phyloP scores from a whole-genome alignment of 805 yeast genomes.

The Clavispora carvajalis region DNA sequence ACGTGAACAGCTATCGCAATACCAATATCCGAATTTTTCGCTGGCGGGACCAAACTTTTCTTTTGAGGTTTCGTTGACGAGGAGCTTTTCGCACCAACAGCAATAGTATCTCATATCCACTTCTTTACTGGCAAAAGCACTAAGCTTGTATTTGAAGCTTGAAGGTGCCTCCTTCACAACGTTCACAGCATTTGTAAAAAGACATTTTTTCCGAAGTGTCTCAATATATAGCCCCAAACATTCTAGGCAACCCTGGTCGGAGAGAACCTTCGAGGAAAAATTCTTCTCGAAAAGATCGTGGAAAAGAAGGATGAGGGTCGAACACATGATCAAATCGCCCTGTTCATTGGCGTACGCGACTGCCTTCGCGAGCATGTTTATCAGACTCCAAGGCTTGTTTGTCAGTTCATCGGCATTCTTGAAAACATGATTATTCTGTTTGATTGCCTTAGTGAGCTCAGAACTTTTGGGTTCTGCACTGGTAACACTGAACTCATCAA shows the following conservation, averaged over 20 bases:
- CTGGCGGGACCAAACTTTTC: conserved; percentile 19
- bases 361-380: conserved; percentile 44
- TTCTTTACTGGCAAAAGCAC: conserved; percentile 31
- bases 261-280: conserved; percentile 10
- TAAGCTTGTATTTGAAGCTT: conserved; percentile 22
- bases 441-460: conserved; percentile 23
- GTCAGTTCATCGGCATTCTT: background rate
- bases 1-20: conserved; percentile 66
- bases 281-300: conserved; percentile 20
- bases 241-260: conserved; percentile 40
- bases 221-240: conserved; percentile 55
- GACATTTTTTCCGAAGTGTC: conserved; percentile 41
- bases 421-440: conserved; percentile 1
- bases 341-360: conserved; percentile 51
- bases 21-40: conserved; percentile 68
- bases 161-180: conserved; percentile 42
- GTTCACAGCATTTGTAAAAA: conserved; percentile 55
- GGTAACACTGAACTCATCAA: conserved; percentile 13
- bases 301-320: conserved; percentile 54
- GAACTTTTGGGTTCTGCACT: conserved; percentile 14
- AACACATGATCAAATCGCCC: conserved; percentile 61
- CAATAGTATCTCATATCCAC: conserved; percentile 49
- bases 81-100: conserved; percentile 51
- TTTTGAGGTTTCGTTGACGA: conserved; percentile 55
- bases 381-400: conserved; percentile 53